These are phyloP conservation scores for Colletotrichum cordylinicola DNA, from an alignment of 2,329 filamentous ascomycete genomes.

Conservation along the genomic window DNA sequence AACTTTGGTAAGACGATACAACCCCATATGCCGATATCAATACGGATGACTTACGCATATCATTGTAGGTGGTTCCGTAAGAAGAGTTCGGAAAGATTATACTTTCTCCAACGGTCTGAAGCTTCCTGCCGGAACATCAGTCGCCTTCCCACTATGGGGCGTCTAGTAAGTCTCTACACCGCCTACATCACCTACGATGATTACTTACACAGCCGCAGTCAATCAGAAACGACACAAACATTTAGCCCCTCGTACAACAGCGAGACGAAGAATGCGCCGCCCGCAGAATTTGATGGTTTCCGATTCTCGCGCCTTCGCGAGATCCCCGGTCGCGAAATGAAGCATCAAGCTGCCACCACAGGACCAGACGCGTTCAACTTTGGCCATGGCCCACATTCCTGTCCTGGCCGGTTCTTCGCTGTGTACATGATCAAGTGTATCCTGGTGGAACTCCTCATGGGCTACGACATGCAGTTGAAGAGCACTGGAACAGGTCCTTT, in stretches of 20 bases:
- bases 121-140: slow-evolving; percentile 29
- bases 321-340: slow-evolving; percentile 17
- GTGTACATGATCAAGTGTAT: slow-evolving; percentile 25
- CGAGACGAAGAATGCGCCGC: slow-evolving; percentile 15
- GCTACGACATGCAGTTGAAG: slow-evolving; percentile 18
- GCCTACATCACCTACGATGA: accelerated
- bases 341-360: slow-evolving; percentile 35
- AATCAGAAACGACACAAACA: slow-evolving; percentile 12
- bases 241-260: slow-evolving; percentile 25
- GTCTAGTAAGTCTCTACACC: slow-evolving; percentile 12
- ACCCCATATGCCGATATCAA: background rate
- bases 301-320: slow-evolving; percentile 28
- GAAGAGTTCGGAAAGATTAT: slow-evolving; percentile 42
- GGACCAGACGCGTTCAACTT: slow-evolving; percentile 49
- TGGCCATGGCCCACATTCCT: slow-evolving; percentile 24
- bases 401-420: slow-evolving; percentile 21
- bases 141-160: slow-evolving; percentile 29
- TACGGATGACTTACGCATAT: too few relatives aligned
- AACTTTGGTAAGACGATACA: background rate
- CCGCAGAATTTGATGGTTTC: slow-evolving; percentile 28
- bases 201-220: background rate
- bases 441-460: slow-evolving; percentile 11
- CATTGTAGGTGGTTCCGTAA: slow-evolving; percentile 39
- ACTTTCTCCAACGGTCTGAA: slow-evolving; percentile 37
- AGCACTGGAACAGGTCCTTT: background rate